Evolutionary conservation across 306 rosid genomes (phyloP).

Genomic region (Lotus japonicus): DNA sequence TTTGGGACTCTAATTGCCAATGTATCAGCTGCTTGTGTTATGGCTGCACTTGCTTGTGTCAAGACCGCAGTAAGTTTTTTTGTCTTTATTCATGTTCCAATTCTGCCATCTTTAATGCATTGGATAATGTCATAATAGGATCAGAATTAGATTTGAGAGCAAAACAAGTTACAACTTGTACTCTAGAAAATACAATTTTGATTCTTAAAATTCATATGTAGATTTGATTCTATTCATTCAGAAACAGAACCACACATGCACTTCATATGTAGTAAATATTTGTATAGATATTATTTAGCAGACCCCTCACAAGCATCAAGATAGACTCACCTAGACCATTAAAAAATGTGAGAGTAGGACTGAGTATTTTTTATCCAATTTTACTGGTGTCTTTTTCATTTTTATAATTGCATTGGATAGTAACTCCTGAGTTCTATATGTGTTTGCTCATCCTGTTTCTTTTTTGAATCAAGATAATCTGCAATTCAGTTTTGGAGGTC

Average conservation of each 20-base stretch:
- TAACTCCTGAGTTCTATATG: neutral
- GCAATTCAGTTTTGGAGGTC: neutral
- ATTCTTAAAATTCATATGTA: neutral
- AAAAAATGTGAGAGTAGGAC: neutral
- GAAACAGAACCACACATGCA: too few species aligned
- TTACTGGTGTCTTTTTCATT: neutral
- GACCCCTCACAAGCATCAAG: neutral
- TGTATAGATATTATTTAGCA: neutral
- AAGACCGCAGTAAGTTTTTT: slow-evolving; percentile 46
- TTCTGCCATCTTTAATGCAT: neutral
- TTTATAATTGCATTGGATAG: neutral
- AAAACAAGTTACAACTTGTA: neutral
- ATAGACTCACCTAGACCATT: neutral
- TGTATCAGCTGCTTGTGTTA: slow-evolving; percentile 72
- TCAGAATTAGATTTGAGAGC: neutral
- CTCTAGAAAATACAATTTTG: neutral
- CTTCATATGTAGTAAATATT: neutral
- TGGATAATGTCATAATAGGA: neutral
- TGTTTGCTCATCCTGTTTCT: neutral
- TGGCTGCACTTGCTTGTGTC: slow-evolving; percentile 64
- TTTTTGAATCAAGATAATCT: neutral
- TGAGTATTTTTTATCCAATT: neutral
- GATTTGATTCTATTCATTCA: too few species aligned
- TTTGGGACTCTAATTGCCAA: slow-evolving; percentile 81
- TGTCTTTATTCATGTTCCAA: neutral